Base-by-base conservation (phyloP, 1,139 yeast genomes). In the Candida mesenterica region DNA sequence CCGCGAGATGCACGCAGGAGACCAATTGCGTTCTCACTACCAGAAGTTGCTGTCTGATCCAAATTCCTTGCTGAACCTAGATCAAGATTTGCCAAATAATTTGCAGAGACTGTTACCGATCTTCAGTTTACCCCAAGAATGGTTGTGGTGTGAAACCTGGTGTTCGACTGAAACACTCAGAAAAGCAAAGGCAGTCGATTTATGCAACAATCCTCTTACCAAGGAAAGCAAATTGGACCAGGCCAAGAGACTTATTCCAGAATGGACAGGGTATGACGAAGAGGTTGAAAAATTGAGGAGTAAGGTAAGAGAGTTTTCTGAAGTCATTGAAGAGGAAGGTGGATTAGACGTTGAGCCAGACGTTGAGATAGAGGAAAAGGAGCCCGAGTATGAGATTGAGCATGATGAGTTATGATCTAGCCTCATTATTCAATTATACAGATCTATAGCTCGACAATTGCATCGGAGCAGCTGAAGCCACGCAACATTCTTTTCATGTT, bases 131-230 rank as follows among this genome's bases (percentile, higher is more conserved):
- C 86, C 89, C 2, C 84, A 82, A 49, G 88, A 84, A 31, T 88
- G 95, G 94, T 63, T 86, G 26, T 88, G 96, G 96, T 87, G 95
- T 59, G 96, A 87, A 52, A 86, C 96, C 0, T 88, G 96, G 96
- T 86, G 96, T 54, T 68, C 79, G n/a, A 85, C 78, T 45, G 82
- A 73, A 33, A 65, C 75, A 19, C 59, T 82, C 39, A 52, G 53
- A 32, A 62, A 61, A 0, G 96, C 96, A 1, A 83, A 79, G 53
- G 83, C 90, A 15, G 82, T 87, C 45, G 96, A 87, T 54, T 62
- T 87, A 46, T 87, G 96, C 58, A 84, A 83, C 55, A 85, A 87
- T 49, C 95, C 95, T 2, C 57, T 82, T 41, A 82, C 92, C 0
- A 81, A 81, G 46, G 96, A 87, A 50, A 80, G 82, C 27, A 87